These are phyloP conservation scores for Penicillium fuscoglaucum DNA, from an alignment of 2,329 filamentous ascomycete genomes.

Conservation along the genomic window DNA sequence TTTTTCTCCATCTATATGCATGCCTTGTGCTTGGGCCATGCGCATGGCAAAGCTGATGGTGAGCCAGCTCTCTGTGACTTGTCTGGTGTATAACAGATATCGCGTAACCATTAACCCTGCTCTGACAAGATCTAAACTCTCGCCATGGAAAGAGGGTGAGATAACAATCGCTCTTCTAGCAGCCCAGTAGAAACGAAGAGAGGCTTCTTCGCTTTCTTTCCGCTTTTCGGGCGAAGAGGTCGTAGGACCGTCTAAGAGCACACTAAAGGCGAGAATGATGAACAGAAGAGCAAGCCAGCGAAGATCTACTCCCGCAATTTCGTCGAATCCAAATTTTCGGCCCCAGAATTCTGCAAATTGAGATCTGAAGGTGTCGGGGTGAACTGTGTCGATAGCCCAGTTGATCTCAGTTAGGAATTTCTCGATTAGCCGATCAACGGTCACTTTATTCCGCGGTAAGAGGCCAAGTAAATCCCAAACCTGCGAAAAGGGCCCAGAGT, in stretches of 20 bases:
- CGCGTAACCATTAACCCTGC: slow-evolving; percentile 43
- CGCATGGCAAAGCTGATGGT: slow-evolving; percentile 47
- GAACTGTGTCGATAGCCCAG: slow-evolving; percentile 40
- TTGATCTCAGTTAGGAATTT: slow-evolving; percentile 42
- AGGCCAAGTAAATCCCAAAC: slow-evolving; percentile 46
- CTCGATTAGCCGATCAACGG: slow-evolving; percentile 39
- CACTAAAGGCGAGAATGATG: slow-evolving; percentile 44
- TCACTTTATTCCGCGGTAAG: slow-evolving; percentile 40
- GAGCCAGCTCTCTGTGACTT: slow-evolving; percentile 44
- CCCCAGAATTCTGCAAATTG: slow-evolving; percentile 45
- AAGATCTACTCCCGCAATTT: slow-evolving; percentile 43
- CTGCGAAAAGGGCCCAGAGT: slow-evolving; percentile 36
- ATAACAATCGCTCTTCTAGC: slow-evolving; percentile 43
- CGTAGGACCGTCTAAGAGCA: slow-evolving; percentile 38
- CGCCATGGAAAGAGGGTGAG: slow-evolving; percentile 46
- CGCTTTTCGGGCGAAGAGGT: slow-evolving; percentile 37
- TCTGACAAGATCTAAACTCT: slow-evolving; percentile 44
- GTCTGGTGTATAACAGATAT: slow-evolving; percentile 43
- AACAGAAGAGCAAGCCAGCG: slow-evolving; percentile 47
- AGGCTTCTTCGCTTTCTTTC: slow-evolving; percentile 41
- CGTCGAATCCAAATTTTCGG: slow-evolving; percentile 43
- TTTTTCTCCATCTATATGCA: slow-evolving; percentile 46
- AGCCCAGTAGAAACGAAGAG: slow-evolving; percentile 46
- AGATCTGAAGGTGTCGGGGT: slow-evolving; percentile 35
- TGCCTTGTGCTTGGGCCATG: slow-evolving; percentile 47